phyloP scores from a whole-genome alignment of 2,329 filamentous ascomycete genomes.

The Diaporthe sp. region DNA sequence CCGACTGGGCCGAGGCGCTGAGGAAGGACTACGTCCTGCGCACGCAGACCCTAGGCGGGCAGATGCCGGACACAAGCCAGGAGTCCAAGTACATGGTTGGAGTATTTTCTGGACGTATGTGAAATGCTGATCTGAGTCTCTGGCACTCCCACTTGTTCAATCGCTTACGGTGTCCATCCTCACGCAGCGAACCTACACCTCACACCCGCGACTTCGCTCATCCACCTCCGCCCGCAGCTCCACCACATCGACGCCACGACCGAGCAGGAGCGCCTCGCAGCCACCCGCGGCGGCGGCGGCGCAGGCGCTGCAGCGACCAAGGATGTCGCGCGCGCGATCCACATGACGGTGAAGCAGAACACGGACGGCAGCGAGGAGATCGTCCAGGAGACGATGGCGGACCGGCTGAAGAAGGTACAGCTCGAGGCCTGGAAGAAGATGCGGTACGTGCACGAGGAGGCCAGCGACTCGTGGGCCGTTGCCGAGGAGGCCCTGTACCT shows the following conservation, averaged over 20 bases:
- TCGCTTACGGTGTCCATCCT: neutral
- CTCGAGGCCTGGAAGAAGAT: conserved; percentile 86
- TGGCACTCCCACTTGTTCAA: neutral
- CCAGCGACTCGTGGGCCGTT: conserved; percentile 79
- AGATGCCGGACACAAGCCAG: conserved; percentile 74
- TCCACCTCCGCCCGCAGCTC: conserved; percentile 91
- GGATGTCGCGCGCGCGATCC: conserved; percentile 79
- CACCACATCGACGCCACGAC: conserved; percentile 90
- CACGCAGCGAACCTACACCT: conserved; percentile 84
- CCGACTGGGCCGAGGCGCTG: conserved; percentile 77
- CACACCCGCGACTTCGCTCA: conserved; percentile 84
- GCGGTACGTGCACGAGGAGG: conserved; percentile 86
- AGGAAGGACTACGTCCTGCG: conserved; percentile 80
- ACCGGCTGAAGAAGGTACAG: conserved; percentile 83
- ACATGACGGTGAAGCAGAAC: conserved; percentile 87
- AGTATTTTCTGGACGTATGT: conserved; percentile 83
- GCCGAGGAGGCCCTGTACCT: conserved; percentile 82
- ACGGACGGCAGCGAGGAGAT: conserved; percentile 75
- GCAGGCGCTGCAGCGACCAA: conserved; percentile 48
- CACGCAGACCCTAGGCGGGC: conserved; percentile 88
- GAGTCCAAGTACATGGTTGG: conserved; percentile 91
- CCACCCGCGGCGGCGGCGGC: conserved; percentile 55
- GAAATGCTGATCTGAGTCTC: neutral
- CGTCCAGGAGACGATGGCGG: conserved; percentile 79
- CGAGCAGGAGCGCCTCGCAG: conserved; percentile 75